phyloP scores from a whole-genome alignment of 371 early-diverging fungal species.

The Dipsacomyces acuminosporus region DNA sequence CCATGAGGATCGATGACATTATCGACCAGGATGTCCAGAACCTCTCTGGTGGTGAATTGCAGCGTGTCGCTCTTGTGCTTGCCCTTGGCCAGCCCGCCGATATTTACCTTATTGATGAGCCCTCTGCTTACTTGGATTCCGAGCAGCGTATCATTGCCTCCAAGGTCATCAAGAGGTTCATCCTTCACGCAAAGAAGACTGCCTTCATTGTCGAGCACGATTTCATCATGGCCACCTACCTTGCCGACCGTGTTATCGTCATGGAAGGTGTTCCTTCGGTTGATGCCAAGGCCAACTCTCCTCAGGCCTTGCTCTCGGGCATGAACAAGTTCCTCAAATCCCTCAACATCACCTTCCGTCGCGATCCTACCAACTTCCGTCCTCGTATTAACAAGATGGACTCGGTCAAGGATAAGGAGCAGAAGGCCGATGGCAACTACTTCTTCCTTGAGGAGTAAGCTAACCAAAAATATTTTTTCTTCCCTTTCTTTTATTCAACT shows the following conservation, averaged over 20 bases:
- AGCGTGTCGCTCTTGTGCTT: conserved; percentile 97
- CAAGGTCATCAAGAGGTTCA: conserved; percentile 99
- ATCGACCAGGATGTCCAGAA: conserved; percentile 90
- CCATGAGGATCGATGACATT: conserved; percentile 88
- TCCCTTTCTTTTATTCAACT: neutral
- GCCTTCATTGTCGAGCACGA: conserved; percentile 99
- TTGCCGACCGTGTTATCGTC: conserved; percentile 99
- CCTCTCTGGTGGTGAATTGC: conserved; percentile 99
- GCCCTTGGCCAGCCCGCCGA: conserved; percentile 96
- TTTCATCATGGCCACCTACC: conserved; percentile 99
- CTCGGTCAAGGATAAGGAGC: conserved; percentile 97
- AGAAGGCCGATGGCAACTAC: conserved; percentile 91
- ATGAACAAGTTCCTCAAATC: conserved; percentile 98
- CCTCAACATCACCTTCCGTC: conserved; percentile 98
- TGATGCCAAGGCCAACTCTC: conserved; percentile 78
- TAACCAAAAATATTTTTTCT: neutral
- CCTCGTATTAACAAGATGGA: conserved; percentile 99
- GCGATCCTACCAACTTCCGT: conserved; percentile 98
- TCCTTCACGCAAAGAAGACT: conserved; percentile 95
- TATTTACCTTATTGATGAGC: conserved; percentile 99
- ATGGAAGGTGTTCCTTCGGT: conserved; percentile 95
- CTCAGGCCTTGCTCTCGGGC: conserved; percentile 90
- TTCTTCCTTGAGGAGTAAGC: conserved; percentile 80
- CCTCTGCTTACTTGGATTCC: conserved; percentile 99
- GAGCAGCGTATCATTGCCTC: conserved; percentile 99